Evolutionary conservation across 2,329 filamentous ascomycete genomes (phyloP), one percentile per base, ranked within the genome.

Genomic region (Xenosphaeropsis pyriputrescens): DNA sequence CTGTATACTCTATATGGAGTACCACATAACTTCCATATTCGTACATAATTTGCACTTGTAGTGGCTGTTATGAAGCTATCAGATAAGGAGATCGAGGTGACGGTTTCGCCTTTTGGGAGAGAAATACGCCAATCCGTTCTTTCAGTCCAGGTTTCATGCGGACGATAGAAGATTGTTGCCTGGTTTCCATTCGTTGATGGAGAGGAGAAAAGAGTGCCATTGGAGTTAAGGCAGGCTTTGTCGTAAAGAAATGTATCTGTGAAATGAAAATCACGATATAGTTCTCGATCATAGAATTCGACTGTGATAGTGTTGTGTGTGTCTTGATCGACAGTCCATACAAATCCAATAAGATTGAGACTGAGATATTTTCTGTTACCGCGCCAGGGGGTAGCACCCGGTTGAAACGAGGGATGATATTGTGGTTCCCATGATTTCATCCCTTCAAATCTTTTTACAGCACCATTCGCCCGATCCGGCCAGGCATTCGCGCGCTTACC

Each of bases 251-350:
- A 95, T 1, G 86, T 89, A 55, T 98, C 91, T 11, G 88, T 96
- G 56, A 98, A 96, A 62, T 96, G 91, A 51, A 95, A 95, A 56
- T 96, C 86, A 35, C 89, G 74, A 55, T 94, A 82, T 41, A 82
- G 78, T 48, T 93, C 86, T 41, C 86, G 81, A 57, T 98, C 93
- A 56, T 96, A 95, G 56, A 98, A 98, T 51, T 96, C 91, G 2
- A 96, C 88, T 0, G 88, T 95, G 9, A 98, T 79, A 2, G 91
- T 98, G 55, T 96, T 76, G 49, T 89, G 81, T 0, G 81, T 83
- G 52, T 95, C 88, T 58, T 98, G 91, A 48, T 94, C 84, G 14
- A 98, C 85, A 0, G 89, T 96, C 85, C 91, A 98, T 7, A 95
- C 84, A 52, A 93, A 91, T 1, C 93, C 91, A 38, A 88, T 84